phyloP scores from a whole-genome alignment of 2,329 filamentous ascomycete species.

The Pseudogymnoascus sp. region DNA sequence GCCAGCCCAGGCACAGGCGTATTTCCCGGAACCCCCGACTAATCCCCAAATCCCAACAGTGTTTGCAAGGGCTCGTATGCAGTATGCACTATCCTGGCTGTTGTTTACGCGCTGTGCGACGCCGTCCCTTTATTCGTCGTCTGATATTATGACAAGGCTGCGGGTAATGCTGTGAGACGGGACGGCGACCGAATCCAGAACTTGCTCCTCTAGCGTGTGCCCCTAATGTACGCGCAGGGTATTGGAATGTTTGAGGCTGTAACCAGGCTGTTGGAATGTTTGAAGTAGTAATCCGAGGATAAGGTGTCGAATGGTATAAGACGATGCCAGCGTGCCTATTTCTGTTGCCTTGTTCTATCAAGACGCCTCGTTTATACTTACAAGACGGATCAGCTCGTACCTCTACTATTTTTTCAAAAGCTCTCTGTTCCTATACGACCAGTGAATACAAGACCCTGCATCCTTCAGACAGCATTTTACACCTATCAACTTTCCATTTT shows the following conservation, averaged over 20 bases:
- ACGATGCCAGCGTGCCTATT: background rate
- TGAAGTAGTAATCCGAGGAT: too few relatives aligned
- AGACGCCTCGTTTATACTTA: background rate
- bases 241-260: background rate
- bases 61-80: background rate
- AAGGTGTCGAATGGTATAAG: background rate
- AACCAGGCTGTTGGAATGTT: too few relatives aligned
- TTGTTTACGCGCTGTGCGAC: background rate
- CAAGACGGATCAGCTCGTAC: background rate
- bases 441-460: background rate
- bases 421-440: background rate
- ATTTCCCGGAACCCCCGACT: background rate
- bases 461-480: background rate
- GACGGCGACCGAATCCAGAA: background rate
- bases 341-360: background rate
- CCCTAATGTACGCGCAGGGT: background rate
- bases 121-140: background rate
- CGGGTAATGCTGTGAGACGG: background rate
- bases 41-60: background rate
- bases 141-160: background rate
- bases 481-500: background rate
- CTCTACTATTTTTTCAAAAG: background rate
- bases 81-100: background rate
- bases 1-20: background rate
- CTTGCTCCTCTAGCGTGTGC: background rate